These are phyloP conservation scores for Penicillium sp. DNA, from an alignment of 2,329 filamentous ascomycete species.

Conservation along the genomic window DNA sequence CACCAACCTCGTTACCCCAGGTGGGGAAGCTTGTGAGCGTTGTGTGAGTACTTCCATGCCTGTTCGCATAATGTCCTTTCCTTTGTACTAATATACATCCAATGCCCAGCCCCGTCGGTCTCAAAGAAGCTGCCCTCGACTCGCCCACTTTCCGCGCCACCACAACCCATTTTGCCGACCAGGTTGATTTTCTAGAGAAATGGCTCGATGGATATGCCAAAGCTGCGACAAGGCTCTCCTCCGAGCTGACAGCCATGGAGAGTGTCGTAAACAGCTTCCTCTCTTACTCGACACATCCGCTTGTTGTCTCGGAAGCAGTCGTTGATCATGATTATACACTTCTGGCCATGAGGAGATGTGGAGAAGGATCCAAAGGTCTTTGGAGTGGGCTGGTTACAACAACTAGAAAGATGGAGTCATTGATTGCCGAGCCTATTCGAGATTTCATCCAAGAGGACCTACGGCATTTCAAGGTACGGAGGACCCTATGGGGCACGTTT, in stretches of 20 bases:
- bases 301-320: slow-evolving; percentile 72
- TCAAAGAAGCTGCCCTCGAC: slow-evolving; percentile 94
- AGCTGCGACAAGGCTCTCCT: slow-evolving; percentile 58
- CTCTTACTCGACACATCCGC: slow-evolving; percentile 67
- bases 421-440: slow-evolving; percentile 77
- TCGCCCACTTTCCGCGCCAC: slow-evolving; percentile 92
- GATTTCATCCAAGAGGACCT: slow-evolving; percentile 75
- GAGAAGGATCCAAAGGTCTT: slow-evolving; percentile 81
- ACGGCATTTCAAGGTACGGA: slow-evolving; percentile 67
- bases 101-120: slow-evolving; percentile 65
- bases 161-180: slow-evolving; percentile 80
- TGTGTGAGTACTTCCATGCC: slow-evolving; percentile 34
- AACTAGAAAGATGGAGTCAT: slow-evolving; percentile 71
- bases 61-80: neutral
- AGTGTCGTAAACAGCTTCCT: slow-evolving; percentile 74
- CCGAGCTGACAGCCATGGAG: slow-evolving; percentile 71
- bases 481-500: neutral
- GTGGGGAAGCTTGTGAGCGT: slow-evolving; percentile 47
- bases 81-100: slow-evolving; percentile 15
- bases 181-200: slow-evolving; percentile 83
- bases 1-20: slow-evolving; percentile 37
- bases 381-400: slow-evolving; percentile 72
- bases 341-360: slow-evolving; percentile 76
- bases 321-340: slow-evolving; percentile 95
- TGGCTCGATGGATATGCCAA: slow-evolving; percentile 77